phyloP scores from a whole-genome alignment of 306 rosid genomes.

The Inga oerstediana region DNA sequence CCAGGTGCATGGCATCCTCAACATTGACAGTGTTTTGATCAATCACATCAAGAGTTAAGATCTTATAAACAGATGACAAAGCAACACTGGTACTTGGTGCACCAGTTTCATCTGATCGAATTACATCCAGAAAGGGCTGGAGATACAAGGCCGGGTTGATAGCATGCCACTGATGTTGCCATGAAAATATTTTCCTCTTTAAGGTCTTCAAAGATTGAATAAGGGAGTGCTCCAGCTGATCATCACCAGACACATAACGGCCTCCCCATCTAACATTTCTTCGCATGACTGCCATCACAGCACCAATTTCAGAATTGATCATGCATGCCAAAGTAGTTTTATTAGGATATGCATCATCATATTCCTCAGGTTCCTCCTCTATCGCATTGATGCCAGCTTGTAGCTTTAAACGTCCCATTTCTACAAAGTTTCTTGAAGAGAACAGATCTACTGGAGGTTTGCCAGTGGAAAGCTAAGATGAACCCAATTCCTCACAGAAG shows the following conservation, averaged over 20 bases:
- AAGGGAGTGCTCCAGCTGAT: constrained; percentile 90
- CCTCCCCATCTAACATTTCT: constrained; percentile 97
- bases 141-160: constrained; percentile 82
- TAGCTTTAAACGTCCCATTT: constrained; percentile 79
- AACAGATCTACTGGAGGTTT: constrained; percentile 36
- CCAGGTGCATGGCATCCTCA: constrained; percentile 90
- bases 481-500: constrained; percentile 28
- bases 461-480: constrained; percentile 30
- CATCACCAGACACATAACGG: constrained; percentile 90
- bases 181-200: constrained; percentile 78
- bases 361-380: constrained; percentile 93
- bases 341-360: constrained; percentile 57
- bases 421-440: constrained; percentile 15
- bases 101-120: constrained; percentile 94
- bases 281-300: constrained; percentile 97
- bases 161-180: constrained; percentile 94
- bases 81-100: constrained; percentile 94
- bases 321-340: constrained; percentile 85
- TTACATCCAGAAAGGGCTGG: constrained; percentile 96
- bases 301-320: constrained; percentile 91
- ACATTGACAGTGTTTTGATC: constrained; percentile 85
- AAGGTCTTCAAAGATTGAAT: constrained; percentile 89
- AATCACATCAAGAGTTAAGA: constrained; percentile 83
- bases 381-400: constrained; percentile 74
- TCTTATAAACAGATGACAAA: constrained; percentile 91